Evolutionary conservation across 768 basidiomycete species (phyloP).

Genomic region (Lentinus brumalis): DNA sequence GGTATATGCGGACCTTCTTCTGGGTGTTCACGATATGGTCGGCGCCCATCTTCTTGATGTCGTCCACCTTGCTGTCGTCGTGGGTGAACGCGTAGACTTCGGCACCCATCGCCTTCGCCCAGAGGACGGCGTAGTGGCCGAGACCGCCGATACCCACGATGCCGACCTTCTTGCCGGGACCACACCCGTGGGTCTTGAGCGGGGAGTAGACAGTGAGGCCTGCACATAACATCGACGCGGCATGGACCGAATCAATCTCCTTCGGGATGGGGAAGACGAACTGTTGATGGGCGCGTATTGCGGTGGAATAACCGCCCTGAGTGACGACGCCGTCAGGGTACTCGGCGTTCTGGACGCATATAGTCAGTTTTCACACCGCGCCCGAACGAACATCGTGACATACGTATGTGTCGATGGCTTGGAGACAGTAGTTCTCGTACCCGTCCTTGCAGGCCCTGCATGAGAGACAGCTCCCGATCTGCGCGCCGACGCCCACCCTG

Average conservation of each 20-base stretch:
- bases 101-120: conserved; percentile 56
- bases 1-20: conserved; percentile 10
- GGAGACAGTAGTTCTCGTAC: conserved; percentile 59
- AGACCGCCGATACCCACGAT: conserved; percentile 68
- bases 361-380: not conserved
- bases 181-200: conserved; percentile 51
- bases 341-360: conserved; percentile 30
- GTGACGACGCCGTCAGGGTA: conserved; percentile 44
- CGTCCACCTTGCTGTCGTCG: conserved; percentile 51
- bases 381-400: not conserved
- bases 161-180: conserved; percentile 66
- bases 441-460: conserved; percentile 51
- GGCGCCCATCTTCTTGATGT: conserved; percentile 61
- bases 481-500: conserved; percentile 54
- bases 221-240: conserved; percentile 66
- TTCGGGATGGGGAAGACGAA: conserved; percentile 66
- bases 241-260: conserved; percentile 49
- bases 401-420: conserved; percentile 43
- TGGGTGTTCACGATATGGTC: conserved; percentile 51
- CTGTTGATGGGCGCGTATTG: conserved; percentile 47
- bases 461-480: conserved; percentile 52
- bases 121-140: conserved; percentile 43
- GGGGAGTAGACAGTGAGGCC: conserved; percentile 69
- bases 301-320: conserved; percentile 49
- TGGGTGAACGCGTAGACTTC: conserved; percentile 63